phyloP scores from a whole-genome alignment of 495 filamentous ascomycete species.

The Penicillium mononematosum region DNA sequence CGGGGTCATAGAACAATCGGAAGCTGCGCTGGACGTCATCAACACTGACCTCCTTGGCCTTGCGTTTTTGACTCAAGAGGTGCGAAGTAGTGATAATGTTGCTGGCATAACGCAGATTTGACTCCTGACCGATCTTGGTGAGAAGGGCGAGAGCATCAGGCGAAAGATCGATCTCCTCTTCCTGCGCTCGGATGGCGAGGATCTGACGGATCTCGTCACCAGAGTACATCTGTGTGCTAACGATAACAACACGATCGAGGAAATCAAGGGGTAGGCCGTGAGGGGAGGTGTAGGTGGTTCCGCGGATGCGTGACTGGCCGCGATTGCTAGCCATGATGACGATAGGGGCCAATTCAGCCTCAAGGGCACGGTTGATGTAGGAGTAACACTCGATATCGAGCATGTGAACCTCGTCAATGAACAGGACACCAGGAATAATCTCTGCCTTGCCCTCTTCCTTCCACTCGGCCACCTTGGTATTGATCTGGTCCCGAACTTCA shows the following conservation, averaged over 20 bases:
- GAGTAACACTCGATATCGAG: slow-evolving; percentile 98
- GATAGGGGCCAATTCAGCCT: slow-evolving; percentile 90
- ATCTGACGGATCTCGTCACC: slow-evolving; percentile 88
- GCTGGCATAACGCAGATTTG: slow-evolving; percentile 87
- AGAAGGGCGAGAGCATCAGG: slow-evolving; percentile 86
- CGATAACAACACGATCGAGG: slow-evolving; percentile 92
- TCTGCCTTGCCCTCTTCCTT: slow-evolving; percentile 98
- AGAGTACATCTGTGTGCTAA: slow-evolving; percentile 89
- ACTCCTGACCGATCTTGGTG: slow-evolving; percentile 92
- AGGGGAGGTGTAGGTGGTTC: slow-evolving; percentile 86
- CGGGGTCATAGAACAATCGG: slow-evolving; percentile 86
- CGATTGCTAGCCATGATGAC: slow-evolving; percentile 99
- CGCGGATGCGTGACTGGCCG: slow-evolving; percentile 85
- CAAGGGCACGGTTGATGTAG: slow-evolving; percentile 94
- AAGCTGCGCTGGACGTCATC: slow-evolving; percentile 92
- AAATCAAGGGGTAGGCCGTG: slow-evolving; percentile 96
- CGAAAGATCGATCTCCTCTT: slow-evolving; percentile 90
- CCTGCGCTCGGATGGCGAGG: slow-evolving; percentile 82
- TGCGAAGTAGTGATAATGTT: slow-evolving; percentile 94
- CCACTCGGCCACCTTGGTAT: slow-evolving; percentile 97
- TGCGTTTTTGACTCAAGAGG: slow-evolving; percentile 76
- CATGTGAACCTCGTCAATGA: slow-evolving; percentile 99
- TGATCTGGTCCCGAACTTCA: slow-evolving; percentile 97
- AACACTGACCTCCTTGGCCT: slow-evolving; percentile 73
- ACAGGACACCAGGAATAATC: slow-evolving; percentile 95